Evolutionary conservation across 2,329 filamentous ascomycete species (phyloP).

Genomic region (Fusarium gaditjirri): DNA sequence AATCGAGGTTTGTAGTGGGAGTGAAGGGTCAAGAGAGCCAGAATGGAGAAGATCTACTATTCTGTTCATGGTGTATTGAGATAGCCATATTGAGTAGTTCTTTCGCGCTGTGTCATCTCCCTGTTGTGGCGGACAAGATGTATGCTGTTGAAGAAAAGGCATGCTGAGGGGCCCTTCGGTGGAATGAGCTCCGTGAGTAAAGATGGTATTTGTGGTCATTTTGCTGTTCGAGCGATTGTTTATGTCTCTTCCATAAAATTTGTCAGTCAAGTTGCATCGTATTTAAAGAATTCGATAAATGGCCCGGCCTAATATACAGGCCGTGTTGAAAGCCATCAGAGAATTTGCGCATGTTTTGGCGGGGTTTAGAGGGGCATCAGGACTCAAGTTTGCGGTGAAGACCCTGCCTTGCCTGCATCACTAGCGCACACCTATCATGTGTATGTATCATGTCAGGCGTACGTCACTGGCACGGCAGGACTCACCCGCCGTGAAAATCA

Average conservation of each 20-base stretch:
- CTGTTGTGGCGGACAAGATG: no score
- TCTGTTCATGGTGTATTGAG: not conserved
- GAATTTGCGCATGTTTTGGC: not conserved
- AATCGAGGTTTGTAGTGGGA: not conserved
- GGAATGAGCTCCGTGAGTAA: rapidly evolving
- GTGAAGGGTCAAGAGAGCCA: not conserved
- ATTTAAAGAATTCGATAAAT: not conserved
- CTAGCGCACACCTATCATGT: not conserved
- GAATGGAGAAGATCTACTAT: not conserved
- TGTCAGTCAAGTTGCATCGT: not conserved
- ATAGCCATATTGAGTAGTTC: not conserved
- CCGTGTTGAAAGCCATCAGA: not conserved
- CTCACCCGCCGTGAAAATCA: not conserved
- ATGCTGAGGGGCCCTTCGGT: not conserved
- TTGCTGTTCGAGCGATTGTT: rapidly evolving
- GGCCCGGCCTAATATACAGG: not conserved
- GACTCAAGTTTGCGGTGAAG: not conserved
- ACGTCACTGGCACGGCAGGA: not conserved
- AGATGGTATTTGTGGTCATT: not conserved
- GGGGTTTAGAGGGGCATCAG: not conserved
- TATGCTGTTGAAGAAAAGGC: not conserved
- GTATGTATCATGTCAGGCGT: not conserved
- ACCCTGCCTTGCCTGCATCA: not conserved
- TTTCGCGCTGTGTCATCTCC: not conserved
- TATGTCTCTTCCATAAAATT: not conserved